These are phyloP conservation scores for Dothistroma septosporum DNA, from an alignment of 2,329 filamentous ascomycete species.

Conservation along the genomic window DNA sequence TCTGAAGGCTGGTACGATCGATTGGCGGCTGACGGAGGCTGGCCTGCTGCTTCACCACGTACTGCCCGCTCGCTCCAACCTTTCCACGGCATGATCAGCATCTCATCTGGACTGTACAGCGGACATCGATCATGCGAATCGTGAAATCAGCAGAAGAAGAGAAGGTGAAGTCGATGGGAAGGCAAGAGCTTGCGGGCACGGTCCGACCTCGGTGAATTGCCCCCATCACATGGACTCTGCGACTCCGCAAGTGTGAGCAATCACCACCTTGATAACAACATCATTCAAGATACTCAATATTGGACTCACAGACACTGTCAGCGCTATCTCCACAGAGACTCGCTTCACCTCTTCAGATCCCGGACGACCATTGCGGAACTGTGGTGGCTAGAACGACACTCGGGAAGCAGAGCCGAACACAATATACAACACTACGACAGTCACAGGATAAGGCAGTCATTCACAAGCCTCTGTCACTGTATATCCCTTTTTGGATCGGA, in stretches of 20 bases:
- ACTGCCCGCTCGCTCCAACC: conserved; percentile 6
- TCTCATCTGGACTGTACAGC: background rate
- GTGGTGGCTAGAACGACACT: background rate
- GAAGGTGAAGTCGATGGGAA: background rate
- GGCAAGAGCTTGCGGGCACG: background rate
- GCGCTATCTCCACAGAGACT: background rate
- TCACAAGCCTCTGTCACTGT: too few species aligned
- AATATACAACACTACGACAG: background rate
- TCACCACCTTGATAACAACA: background rate
- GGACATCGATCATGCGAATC: background rate
- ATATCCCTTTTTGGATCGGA: too few species aligned
- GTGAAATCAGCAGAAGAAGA: background rate
- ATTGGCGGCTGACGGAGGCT: background rate
- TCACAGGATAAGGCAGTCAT: background rate
- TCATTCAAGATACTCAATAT: background rate
- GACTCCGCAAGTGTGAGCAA: background rate
- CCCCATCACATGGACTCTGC: background rate
- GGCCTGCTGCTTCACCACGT: background rate
- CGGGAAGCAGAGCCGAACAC: background rate
- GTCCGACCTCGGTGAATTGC: background rate
- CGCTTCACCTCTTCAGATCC: background rate
- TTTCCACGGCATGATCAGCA: background rate
- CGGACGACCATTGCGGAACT: background rate
- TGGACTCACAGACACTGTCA: background rate
- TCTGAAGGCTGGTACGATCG: background rate